Conservation (phyloP, 1,284 basidiomycete species). For the Ganoderma lucidum region DNA sequence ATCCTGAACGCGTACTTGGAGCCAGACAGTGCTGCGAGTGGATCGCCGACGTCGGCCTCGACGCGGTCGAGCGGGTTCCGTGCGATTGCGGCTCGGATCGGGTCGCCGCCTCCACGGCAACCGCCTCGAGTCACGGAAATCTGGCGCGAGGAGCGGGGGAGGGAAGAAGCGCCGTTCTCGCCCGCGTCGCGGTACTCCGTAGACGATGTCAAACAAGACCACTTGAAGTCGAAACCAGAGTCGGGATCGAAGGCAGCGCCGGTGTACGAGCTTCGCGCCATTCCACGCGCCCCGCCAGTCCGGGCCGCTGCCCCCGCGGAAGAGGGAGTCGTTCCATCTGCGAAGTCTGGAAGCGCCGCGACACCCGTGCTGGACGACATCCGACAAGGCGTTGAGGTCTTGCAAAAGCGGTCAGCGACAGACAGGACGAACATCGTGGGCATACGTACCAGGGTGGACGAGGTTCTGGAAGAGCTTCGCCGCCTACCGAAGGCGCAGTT, state of each 20-base stretch:
- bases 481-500: constrained; percentile 8
- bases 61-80: constrained; percentile 33
- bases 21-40: neutral
- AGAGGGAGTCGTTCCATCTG: neutral
- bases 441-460: constrained; percentile 37
- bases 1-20: constrained; percentile 36
- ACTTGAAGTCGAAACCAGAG: neutral
- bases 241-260: neutral
- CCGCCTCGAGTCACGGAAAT: neutral
- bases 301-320: neutral
- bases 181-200: constrained; percentile 38
- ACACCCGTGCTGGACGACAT: constrained; percentile 25
- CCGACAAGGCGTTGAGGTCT: constrained; percentile 28
- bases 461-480: constrained; percentile 35
- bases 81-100: constrained; percentile 25
- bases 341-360: neutral
- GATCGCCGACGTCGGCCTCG: constrained; percentile 29
- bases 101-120: constrained; percentile 22
- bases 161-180: constrained; percentile 27
- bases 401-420: constrained; percentile 30
- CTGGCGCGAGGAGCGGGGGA: neutral
- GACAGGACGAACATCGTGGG: constrained; percentile 32
- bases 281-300: constrained; percentile 9
- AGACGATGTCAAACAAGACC: constrained; percentile 19
- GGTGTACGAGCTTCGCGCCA: neutral